Percentiles rank a stretch among this genome's conserved stretches.
Conservation (phyloP, 768 basidiomycete species). For the Macrocybe gigantea region DNA sequence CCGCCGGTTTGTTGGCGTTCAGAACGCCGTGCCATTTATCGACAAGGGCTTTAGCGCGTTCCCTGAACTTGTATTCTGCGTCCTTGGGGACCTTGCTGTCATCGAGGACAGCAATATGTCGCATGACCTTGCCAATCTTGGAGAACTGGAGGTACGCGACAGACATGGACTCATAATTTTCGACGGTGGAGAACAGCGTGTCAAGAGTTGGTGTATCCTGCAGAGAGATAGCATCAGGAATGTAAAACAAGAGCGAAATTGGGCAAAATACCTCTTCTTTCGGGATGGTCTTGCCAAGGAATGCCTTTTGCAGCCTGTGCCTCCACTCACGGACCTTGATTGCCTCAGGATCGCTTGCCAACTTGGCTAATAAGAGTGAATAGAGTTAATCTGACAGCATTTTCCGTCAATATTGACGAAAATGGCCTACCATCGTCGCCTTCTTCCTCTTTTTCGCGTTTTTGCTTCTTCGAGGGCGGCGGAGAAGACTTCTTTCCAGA, state of each 20-base stretch:
- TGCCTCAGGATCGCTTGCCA: constrained; percentile 56
- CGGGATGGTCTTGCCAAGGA: constrained; percentile 30
- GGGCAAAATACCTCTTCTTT: constrained; percentile 9
- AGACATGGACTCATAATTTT: constrained; percentile 62
- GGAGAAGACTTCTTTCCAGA: constrained; percentile 50
- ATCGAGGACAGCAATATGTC: constrained; percentile 56
- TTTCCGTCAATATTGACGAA: constrained; percentile 4
- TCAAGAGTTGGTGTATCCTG: constrained; percentile 73
- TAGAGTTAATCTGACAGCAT: not conserved
- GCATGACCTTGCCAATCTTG: constrained; percentile 76
- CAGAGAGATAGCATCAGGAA: not conserved
- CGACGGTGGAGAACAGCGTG: constrained; percentile 61
- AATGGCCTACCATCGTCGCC: constrained; percentile 53
- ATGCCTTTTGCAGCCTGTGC: constrained; percentile 72
- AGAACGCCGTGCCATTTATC: constrained; percentile 53
- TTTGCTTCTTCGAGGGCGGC: constrained; percentile 61
- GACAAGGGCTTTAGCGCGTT: constrained; percentile 57
- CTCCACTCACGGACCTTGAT: constrained; percentile 74
- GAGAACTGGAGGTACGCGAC: constrained; percentile 71
- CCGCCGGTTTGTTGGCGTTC: constrained; percentile 11
- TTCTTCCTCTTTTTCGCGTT: constrained; percentile 54
- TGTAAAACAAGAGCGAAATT: not conserved
- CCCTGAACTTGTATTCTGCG: constrained; percentile 48
- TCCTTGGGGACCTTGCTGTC: constrained; percentile 50
- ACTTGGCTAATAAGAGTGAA: constrained; percentile 6